These are phyloP conservation scores for Sindora glabra DNA, from an alignment of 306 rosid genomes.

Conservation along the genomic window DNA sequence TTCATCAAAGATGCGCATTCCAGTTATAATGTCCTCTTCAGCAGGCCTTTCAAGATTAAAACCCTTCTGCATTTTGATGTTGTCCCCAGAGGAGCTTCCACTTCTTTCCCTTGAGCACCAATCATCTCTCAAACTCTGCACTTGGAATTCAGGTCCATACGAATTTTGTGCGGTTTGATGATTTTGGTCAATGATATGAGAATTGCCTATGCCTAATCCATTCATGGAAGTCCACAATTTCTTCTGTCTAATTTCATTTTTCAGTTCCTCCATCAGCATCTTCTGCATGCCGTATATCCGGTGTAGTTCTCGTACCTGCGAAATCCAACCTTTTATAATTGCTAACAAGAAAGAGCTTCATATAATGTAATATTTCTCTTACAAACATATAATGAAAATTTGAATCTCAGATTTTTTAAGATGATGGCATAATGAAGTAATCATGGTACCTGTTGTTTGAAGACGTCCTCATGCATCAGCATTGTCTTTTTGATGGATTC, in stretches of 20 bases:
- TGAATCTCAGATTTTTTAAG: not conserved
- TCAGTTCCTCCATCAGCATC: constrained; percentile 61
- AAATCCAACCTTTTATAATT: constrained; percentile 9
- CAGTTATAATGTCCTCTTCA: constrained; percentile 35
- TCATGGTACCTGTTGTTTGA: constrained; percentile 70
- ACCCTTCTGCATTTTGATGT: constrained; percentile 41
- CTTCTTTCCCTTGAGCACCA: constrained; percentile 52
- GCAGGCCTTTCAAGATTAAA: constrained; percentile 74
- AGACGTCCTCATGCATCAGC: constrained; percentile 79
- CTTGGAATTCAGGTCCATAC: constrained; percentile 20
- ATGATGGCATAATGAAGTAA: constrained; percentile 2
- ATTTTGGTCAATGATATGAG: constrained; percentile 27
- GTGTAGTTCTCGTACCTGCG: constrained; percentile 85
- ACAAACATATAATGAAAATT: not conserved
- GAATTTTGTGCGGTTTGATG: constrained; percentile 17
- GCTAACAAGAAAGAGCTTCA: not conserved
- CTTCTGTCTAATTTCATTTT: constrained; percentile 36
- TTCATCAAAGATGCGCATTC: constrained; percentile 27
- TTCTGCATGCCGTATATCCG: constrained; percentile 68
- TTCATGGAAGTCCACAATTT: constrained; percentile 24
- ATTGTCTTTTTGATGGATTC: constrained; percentile 73
- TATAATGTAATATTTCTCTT: no score
- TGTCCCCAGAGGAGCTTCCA: constrained; percentile 74
- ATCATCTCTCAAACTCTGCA: constrained; percentile 44
- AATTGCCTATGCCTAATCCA: constrained; percentile 23